Evolutionary conservation across 352 stramenopile genomes (phyloP), one percentile per base, ranked within the genome.

Genomic region (Globisporangium yorkense): DNA sequence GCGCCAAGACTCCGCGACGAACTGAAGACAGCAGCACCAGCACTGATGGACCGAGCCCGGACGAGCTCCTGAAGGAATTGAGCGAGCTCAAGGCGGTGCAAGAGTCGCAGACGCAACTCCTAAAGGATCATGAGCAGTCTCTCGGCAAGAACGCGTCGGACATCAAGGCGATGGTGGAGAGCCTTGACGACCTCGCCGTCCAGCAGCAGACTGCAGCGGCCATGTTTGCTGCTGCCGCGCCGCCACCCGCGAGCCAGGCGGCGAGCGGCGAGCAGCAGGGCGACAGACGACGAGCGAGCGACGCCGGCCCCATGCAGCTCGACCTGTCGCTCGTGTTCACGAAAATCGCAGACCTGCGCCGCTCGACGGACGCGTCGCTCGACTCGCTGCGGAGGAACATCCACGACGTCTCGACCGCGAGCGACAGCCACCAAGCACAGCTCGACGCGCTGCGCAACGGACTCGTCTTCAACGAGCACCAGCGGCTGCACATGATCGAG

Each of bases 241-340:
- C 1, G 20, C 39, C 56, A 40, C 45, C 12, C n/a, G n/a, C 18
- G 31, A 39, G 8, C 31, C 63, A 61, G 44, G 39, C 48, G 35
- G 5, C 9, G 66, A 65, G 54, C 39, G 21, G 27, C 15, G 40
- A 27, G 16, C 15, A 15, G 5, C 29, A 49, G 0, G 12, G 41
- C 9, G 35, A 18, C 16, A 55, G 43, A n/a, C 44, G 44, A 16
- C 58, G 16, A 29, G 9, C 18, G 21, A 54, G 46, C 40, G 62
- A 71, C 24, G 35, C 48, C 10, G 48, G 43, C 12, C 57, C 64
- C 20, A 57, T 59, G 0, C 74, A 83, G 51, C 67, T 89, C 1
- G 80, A 91, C 70, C 57, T 93, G 29, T 93, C 83, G 45, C 65
- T 93, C 20, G 80, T 93, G 45, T 93, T 93, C 54, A 84, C 80